These are phyloP conservation scores for Starmerella khaoyaiensis DNA, from an alignment of 805 yeast species.

Conservation along the genomic window DNA sequence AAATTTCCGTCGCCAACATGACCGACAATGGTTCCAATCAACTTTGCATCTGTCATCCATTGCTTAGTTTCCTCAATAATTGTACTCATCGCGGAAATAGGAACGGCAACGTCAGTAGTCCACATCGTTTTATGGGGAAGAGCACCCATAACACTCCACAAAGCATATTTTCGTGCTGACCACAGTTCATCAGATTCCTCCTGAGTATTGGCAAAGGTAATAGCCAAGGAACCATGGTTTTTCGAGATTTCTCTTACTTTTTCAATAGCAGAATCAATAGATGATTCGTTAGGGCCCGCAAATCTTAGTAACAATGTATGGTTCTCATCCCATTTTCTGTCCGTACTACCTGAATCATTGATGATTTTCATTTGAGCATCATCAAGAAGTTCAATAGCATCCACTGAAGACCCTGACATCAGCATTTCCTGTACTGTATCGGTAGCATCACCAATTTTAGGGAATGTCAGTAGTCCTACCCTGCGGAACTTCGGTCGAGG, in stretches of 20 bases:
- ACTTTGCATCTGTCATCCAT: constrained; percentile 46
- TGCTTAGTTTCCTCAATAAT: constrained; percentile 50
- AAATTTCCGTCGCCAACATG: constrained; percentile 90
- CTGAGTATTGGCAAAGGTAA: constrained; percentile 50
- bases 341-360: constrained; percentile 45
- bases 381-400: constrained; percentile 70
- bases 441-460: constrained; percentile 8
- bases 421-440: constrained; percentile 41
- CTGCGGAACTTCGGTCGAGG: constrained; percentile 33
- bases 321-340: constrained; percentile 45
- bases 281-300: constrained; percentile 31
- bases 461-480: constrained; percentile 56
- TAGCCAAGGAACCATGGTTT: constrained; percentile 36
- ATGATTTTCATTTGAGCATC: constrained; percentile 60
- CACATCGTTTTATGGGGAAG: constrained; percentile 54
- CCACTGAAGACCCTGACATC: constrained; percentile 51
- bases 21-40: constrained; percentile 53
- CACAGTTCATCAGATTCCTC: constrained; percentile 64
- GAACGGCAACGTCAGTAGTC: constrained; percentile 91
- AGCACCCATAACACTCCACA: constrained; percentile 62
- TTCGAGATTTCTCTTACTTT: constrained; percentile 27
- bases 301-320: constrained; percentile 58
- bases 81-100: constrained; percentile 53
- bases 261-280: constrained; percentile 39
- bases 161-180: constrained; percentile 69